Evolutionary conservation across 2,329 filamentous ascomycete genomes (phyloP).

Genomic region (Colletotrichum sidae): DNA sequence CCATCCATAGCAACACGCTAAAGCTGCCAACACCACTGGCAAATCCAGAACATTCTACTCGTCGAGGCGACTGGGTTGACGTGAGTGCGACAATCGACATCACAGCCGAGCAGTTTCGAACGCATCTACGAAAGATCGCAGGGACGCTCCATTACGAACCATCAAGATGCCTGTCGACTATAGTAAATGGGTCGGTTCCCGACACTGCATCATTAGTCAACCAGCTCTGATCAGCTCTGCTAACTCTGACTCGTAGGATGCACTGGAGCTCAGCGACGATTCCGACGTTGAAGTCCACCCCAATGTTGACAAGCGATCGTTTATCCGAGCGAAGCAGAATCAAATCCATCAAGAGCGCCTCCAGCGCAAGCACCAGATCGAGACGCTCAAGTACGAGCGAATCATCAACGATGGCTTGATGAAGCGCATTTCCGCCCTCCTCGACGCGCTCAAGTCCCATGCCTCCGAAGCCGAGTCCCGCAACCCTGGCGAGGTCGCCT

Average conservation of each 20-base stretch:
- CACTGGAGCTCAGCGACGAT: constrained; percentile 96
- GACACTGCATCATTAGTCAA: neutral
- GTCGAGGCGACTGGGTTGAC: neutral
- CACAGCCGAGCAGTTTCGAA: constrained; percentile 13
- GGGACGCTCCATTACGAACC: constrained; percentile 29
- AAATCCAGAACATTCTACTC: constrained; percentile 39
- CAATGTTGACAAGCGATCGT: constrained; percentile 98
- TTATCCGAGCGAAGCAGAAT: constrained; percentile 97
- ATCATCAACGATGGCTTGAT: constrained; percentile 93
- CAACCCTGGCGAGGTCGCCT: constrained; percentile 84
- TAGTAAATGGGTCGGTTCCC: constrained; percentile 73
- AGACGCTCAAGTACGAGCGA: constrained; percentile 91
- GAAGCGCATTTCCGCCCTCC: constrained; percentile 82
- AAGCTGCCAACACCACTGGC: too few species aligned
- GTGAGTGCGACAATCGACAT: neutral
- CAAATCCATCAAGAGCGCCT: constrained; percentile 94
- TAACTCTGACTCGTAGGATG: constrained; percentile 66
- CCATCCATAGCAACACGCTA: neutral
- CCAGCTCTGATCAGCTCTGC: neutral
- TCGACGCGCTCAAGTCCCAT: constrained; percentile 80
- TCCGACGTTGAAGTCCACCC: constrained; percentile 98
- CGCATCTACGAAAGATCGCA: constrained; percentile 21
- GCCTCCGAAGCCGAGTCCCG: constrained; percentile 73
- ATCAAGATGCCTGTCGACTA: constrained; percentile 66
- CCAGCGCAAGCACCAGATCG: constrained; percentile 88